Evolutionary conservation across 2,329 filamentous ascomycete species (phyloP), one percentile per base, ranked within the genome.

Genomic region (Pseudocercospora crystallina): DNA sequence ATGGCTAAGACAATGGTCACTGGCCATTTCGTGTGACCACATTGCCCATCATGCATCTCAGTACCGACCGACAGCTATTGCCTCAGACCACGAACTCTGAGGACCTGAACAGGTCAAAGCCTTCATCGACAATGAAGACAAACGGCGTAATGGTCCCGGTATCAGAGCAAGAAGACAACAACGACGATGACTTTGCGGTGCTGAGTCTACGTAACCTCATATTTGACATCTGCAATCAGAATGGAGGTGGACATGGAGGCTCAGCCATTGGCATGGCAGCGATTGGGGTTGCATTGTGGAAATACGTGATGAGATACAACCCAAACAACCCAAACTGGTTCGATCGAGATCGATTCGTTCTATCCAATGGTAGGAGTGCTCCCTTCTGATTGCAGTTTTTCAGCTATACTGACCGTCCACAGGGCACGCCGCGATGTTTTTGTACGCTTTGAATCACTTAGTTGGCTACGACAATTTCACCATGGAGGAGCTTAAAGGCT

Each of bases 381-480:
- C n/a, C n/a, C 38, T 8, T 43, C 33, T 20, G 40, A 12, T 47
- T 40, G 15, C 56, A 57, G 20, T 42, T 47, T 37, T 37, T 31
- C 26, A 43, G 82, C 15, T 81, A 80, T 54, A 76, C 80, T 50
- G 82, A 82, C 64, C 63, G 69, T 82, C 53, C 67, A 80, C 8
- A 39, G 36, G 36, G n/a, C 41, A 44, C 13, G 29, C 14, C 15
- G 41, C 41, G 4, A 33, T 44, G 41, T 17, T 44, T 12, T 20
- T 34, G 5, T 44, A 44, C 26, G 31, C 31, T 3, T 34, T 35
- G n/a, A 33, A 34, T 13, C 76, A 83, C 52, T 71, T 82, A 8
- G 69, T 70, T 1, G 80, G 80, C 39, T 81, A 80, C 66, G 73
- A 76, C 53, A 65, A 67, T 51, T 80, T 80, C 80, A 81, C 79